Base-by-base conservation (phyloP, 768 basidiomycete species). In the Phaffia australis region DNA sequence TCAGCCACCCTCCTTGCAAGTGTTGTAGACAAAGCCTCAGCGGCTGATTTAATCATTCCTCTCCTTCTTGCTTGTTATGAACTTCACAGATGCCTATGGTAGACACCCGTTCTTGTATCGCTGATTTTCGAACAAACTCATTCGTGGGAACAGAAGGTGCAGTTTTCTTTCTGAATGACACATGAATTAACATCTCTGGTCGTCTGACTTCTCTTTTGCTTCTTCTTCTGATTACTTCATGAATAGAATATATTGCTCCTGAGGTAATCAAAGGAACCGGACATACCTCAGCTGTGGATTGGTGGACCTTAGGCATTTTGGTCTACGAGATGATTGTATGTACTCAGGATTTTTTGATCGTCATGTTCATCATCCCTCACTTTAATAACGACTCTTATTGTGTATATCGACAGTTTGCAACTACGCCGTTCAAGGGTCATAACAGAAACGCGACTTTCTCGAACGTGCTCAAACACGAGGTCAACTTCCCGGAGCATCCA, bases 91-190 rank as follows among this genome's bases (percentile, higher is more conserved):
- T 88, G 46, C 92, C 92, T 55, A 80, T 98, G 73, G 86, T 99
- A 70, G 93, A 99, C 79, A 99, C 95, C 19, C 87, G 90, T 81
- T 88, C 88, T 59, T 98, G 94, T 78, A 97, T 95, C 63, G 91
- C 87, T 49, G 89, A 97, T 79, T 95, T 98, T 79, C 83, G 94
- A 76, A 97, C 95, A 25, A 97, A 98, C 78, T 95, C 91, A 51
- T 99, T 99, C 78, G 95, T 99, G 72, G 95, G 95, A 30, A 99
- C 95, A 30, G 95, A 99, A 83, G 94, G 90, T 89, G 72, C 77
- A 81, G 71, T 29, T 29, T 4, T 29, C 56, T 57, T 57, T 51
- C 27, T 50, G n/a, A 51, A 15, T 49, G 15, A 21, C 29, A 19
- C 16, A 18, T 30, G 8, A 23, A 21, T 3, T 5, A 16, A 0